Evolutionary conservation across 2,329 filamentous ascomycete species (phyloP), one percentile per base, ranked within the genome.

Genomic region (Fusarium torulosum): DNA sequence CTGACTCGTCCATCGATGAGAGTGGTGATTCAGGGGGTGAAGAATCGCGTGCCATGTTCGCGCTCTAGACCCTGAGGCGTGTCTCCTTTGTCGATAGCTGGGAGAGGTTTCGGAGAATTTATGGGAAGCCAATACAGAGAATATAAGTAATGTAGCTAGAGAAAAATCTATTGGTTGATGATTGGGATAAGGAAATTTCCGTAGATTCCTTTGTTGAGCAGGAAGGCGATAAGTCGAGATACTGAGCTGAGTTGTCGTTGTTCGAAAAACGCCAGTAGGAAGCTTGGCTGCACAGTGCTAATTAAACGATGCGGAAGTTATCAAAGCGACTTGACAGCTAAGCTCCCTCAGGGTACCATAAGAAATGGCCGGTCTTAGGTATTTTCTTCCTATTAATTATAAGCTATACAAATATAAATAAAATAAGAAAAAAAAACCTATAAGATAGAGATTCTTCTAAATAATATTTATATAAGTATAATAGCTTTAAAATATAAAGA

Each of bases 1-100:
- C 82, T 45, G 80, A 81, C 6, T 82, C 80, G 20, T 78, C 78
- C 73, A 83, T 78, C 6, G 82, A 84, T 29, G 83, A 85, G 6
- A 84, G 77, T 23, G 83, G 82, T 33, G 82, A 84, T 56, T 84
- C 82, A 15, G 78, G 76, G 37, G 78, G 79, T 29, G 79, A 79
- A 55, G 75, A 78, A 53, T 75, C 73, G 69, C 75, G 77, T 60
- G 76, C 74, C 78, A 79, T 79, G 56, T 66, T 72, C 55, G 74
- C 74, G 74, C 70, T 33, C 33, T 37, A 58, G 61, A 54, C 53
- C 41, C 61, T 20, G 51, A 56, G 46, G 52, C 72, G 72, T 71
- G 72, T 73, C 69, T 67, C 42, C 45, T 55, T 53, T 50, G 41
- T 67, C 31, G 51, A 63, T 50, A 58, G 49, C 10, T 29, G 43